Percentiles rank a stretch among this genome's conserved stretches.
Conservation (phyloP, 2,329 filamentous ascomycete genomes). For the Parafenestella ontariensis region DNA sequence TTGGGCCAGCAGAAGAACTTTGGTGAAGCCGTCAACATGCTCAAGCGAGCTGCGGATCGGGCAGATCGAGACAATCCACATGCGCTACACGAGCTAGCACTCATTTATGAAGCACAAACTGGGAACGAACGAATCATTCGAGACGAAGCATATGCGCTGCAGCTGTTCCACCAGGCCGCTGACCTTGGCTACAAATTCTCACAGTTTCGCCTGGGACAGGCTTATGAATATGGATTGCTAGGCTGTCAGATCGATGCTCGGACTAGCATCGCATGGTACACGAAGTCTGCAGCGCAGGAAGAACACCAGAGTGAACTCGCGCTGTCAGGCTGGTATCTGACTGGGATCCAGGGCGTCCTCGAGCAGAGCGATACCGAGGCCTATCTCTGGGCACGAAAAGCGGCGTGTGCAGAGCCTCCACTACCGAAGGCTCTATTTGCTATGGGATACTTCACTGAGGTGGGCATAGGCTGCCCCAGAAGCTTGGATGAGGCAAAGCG, state of each 20-base stretch:
- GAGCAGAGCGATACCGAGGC: constrained; percentile 94
- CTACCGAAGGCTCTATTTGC: constrained; percentile 95
- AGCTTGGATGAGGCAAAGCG: constrained; percentile 95
- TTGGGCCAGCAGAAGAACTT: constrained; percentile 86
- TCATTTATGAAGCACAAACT: constrained; percentile 70
- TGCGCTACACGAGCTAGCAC: constrained; percentile 84
- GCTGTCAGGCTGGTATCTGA: constrained; percentile 78
- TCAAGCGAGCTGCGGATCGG: constrained; percentile 88
- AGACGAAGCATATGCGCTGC: constrained; percentile 82
- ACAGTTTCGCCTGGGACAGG: constrained; percentile 86
- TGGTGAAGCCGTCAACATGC: constrained; percentile 86
- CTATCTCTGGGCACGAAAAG: constrained; percentile 95
- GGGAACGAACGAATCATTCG: constrained; percentile 71
- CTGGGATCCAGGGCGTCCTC: constrained; percentile 84
- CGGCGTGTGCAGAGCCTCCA: constrained; percentile 76
- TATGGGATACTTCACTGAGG: constrained; percentile 97
- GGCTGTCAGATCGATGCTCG: constrained; percentile 83
- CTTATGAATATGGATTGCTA: constrained; percentile 87
- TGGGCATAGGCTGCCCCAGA: constrained; percentile 85
- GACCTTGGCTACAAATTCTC: constrained; percentile 94
- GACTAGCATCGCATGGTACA: constrained; percentile 92
- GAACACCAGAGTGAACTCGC: constrained; percentile 87
- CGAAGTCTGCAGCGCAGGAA: constrained; percentile 85
- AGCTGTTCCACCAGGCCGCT: constrained; percentile 83
- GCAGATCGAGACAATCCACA: constrained; percentile 93